Evolutionary conservation across 2,329 filamentous ascomycete genomes (phyloP), one percentile per base, ranked within the genome.

Genomic region (Fonsecaea pugnacius): DNA sequence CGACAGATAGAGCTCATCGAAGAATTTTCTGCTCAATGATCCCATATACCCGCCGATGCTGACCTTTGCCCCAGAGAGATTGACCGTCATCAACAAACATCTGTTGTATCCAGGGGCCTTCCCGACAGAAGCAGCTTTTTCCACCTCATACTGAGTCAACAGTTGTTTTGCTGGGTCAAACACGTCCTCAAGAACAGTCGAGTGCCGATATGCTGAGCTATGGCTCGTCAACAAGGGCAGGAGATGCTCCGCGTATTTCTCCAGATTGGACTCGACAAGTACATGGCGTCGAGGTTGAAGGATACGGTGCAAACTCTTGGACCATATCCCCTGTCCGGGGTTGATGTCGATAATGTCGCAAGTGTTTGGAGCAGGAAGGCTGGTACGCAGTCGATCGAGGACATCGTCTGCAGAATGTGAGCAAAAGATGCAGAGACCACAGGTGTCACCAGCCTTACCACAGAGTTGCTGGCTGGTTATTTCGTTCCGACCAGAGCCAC

Each of bases 331-430:
- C 1, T 80, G 79, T 14, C 92, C 92, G 0, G 94, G 94, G 75
- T 93, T 91, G 62, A 96, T 80, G 73, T 98, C 94, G 71, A 99
- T 80, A 51, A 98, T 84, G 72, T 96, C 92, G 77, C 93, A 92
- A 60, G 91, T 91, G 56, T 82, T 79, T 75, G 95, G 89, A 51
- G 86, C 84, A 36, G 86, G 79, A 18, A 98, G 83, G 2, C 87
- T 87, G 0, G 85, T 83, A 2, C 84, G 86, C n/a, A 96, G 78
- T 65, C 91, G 91, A 6, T 85, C 74, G 52, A 96, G 71, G 14
- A 90, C 79, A 70, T 94, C 88, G 72, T 92, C 90, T 79, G 14
- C 36, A n/a, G 16, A 8, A 36, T n/a, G 33, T 67, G 21, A 67
- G 71, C 43, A 35, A 48, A 48, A 30, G 51, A 56, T 27, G 18